These are phyloP conservation scores for Curvularia sp. DNA, from an alignment of 2,329 filamentous ascomycete genomes.

Conservation along the genomic window DNA sequence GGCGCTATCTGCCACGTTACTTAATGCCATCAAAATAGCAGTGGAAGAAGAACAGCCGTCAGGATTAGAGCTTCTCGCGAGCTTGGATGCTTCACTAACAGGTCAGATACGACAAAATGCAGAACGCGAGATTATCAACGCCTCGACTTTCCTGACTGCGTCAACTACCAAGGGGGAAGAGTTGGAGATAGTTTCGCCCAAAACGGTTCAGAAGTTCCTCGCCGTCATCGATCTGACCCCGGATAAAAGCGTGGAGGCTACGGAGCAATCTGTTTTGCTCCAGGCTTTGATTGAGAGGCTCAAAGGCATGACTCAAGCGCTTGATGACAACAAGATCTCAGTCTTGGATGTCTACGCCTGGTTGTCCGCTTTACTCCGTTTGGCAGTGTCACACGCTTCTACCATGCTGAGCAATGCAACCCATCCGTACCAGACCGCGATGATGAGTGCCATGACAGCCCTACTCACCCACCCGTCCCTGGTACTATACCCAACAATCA, in stretches of 20 bases:
- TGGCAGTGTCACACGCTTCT: constrained; percentile 50
- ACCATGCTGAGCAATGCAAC: constrained; percentile 31
- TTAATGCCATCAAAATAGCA: constrained; percentile 50
- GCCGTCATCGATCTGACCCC: constrained; percentile 45
- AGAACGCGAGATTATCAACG: constrained; percentile 46
- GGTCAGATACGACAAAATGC: constrained; percentile 49
- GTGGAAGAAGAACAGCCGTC: constrained; percentile 52
- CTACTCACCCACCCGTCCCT: constrained; percentile 50
- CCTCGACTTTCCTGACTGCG: constrained; percentile 37
- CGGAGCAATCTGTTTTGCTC: constrained; percentile 32
- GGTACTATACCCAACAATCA: constrained; percentile 42
- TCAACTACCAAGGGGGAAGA: constrained; percentile 11
- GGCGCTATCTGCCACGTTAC: constrained; percentile 40
- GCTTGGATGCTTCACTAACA: constrained; percentile 47
- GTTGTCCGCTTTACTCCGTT: constrained; percentile 50
- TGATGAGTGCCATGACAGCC: constrained; percentile 46
- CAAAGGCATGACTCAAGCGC: constrained; percentile 37
- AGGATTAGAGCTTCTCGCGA: constrained; percentile 53
- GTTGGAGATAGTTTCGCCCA: constrained; percentile 16
- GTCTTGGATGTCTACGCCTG: constrained; percentile 20
- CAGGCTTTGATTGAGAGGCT: constrained; percentile 42
- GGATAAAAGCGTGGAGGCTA: constrained; percentile 21
- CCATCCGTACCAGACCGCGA: constrained; percentile 41
- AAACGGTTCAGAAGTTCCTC: constrained; percentile 43
- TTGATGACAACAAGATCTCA: constrained; percentile 24